Conservation (phyloP, 345 rosid species). For the Odontarrhena argentea region DNA sequence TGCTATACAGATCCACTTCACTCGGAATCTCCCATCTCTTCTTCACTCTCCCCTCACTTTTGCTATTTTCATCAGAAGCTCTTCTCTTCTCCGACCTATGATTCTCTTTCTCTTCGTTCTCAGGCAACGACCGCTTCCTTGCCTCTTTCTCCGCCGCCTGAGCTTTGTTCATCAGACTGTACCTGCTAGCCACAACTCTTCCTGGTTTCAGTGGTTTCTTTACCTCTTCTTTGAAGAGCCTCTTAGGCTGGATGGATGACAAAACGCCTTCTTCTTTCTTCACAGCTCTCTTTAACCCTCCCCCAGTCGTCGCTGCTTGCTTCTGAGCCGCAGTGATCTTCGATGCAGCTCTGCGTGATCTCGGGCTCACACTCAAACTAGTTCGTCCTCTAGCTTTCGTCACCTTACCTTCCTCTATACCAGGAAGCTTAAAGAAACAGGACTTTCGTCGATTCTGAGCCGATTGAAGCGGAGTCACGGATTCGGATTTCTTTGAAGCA, state of each 20-base stretch:
- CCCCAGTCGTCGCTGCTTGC: constrained; percentile 71
- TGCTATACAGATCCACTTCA: constrained; percentile 51
- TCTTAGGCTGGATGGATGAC: constrained; percentile 71
- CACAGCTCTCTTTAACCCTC: constrained; percentile 51
- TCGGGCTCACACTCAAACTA: constrained; percentile 78
- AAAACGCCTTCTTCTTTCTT: constrained; percentile 73
- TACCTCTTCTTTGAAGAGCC: constrained; percentile 74
- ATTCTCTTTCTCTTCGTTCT: constrained; percentile 61
- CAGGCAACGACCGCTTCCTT: constrained; percentile 73
- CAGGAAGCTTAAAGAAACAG: constrained; percentile 85
- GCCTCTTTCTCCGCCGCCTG: constrained; percentile 39
- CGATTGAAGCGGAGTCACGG: constrained; percentile 65
- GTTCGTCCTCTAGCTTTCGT: constrained; percentile 64
- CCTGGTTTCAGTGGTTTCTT: constrained; percentile 72
- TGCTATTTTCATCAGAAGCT: constrained; percentile 50
- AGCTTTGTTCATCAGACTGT: constrained; percentile 49
- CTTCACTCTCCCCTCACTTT: constrained; percentile 61
- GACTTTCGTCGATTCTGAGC: constrained; percentile 78
- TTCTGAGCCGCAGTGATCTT: constrained; percentile 51
- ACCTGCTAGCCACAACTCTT: constrained; percentile 75
- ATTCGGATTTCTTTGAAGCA: constrained; percentile 48
- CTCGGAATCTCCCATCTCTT: constrained; percentile 92
- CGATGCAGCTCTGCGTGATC: constrained; percentile 56
- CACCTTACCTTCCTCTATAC: constrained; percentile 67
- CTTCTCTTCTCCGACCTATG: constrained; percentile 64